phyloP scores from a whole-genome alignment of 2,329 filamentous ascomycete genomes.

The Phialemonium atrogriseum region DNA sequence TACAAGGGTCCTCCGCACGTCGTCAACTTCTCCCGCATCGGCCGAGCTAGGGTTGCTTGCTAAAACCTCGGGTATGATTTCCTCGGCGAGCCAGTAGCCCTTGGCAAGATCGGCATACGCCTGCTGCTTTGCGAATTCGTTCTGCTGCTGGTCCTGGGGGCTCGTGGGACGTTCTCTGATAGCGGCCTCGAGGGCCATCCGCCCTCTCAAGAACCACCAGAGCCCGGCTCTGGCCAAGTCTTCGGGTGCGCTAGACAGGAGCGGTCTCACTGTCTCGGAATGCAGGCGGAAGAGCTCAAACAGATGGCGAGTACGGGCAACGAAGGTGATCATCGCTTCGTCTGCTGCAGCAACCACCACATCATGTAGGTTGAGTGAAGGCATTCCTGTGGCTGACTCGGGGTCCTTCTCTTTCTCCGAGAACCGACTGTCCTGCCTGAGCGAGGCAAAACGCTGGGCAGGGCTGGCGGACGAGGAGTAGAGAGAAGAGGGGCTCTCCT shows the following conservation, averaged over 20 bases:
- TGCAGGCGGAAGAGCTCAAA: constrained; percentile 70
- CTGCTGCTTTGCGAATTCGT: constrained; percentile 56
- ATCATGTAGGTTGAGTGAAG: constrained; percentile 33
- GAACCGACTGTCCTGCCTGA: constrained; percentile 15
- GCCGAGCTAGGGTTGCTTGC: constrained; percentile 31
- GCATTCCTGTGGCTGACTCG: constrained; percentile 11
- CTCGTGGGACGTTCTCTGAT: constrained; percentile 56
- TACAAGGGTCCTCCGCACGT: constrained; percentile 46
- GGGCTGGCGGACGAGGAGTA: constrained; percentile 16
- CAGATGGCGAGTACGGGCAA: constrained; percentile 61
- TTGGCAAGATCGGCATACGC: constrained; percentile 82
- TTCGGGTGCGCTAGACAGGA: constrained; percentile 52
- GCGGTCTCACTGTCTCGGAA: constrained; percentile 62
- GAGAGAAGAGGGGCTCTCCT: constrained; percentile 31
- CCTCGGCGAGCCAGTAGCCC: constrained; percentile 68
- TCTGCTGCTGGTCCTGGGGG: constrained; percentile 44
- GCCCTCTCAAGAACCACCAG: constrained; percentile 88
- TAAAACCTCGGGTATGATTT: constrained; percentile 41
- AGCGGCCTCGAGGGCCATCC: constrained; percentile 63
- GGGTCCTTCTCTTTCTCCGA: constrained; percentile 14
- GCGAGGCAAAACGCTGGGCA: constrained; percentile 15
- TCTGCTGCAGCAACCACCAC: constrained; percentile 41
- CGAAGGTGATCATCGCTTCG: constrained; percentile 63
- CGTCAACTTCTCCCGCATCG: constrained; percentile 37
- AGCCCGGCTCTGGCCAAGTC: constrained; percentile 65